Evolutionary conservation across 2,329 filamentous ascomycete species (phyloP), one percentile per base, ranked within the genome.

Genomic region (Aspergillus pseudotamarii): DNA sequence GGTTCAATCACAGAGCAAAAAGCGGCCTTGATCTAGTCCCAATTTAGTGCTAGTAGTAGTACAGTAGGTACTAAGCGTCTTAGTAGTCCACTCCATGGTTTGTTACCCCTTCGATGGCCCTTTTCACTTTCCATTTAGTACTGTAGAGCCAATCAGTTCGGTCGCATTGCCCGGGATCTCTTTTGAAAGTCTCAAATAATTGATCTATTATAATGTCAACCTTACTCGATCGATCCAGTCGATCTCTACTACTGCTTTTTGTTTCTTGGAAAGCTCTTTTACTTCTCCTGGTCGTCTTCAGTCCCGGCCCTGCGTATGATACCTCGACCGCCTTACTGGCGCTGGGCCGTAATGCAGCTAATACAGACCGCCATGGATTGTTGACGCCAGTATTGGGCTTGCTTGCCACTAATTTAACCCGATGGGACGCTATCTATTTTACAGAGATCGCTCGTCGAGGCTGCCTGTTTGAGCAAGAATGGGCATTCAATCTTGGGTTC

Each of bases 381-480:
- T n/a, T 62, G 3, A 38, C 28, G 36, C 21, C 19, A 21, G 9
- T 50, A 8, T 32, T 56, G 50, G 21, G 50, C 32, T 32, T 21
- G 6, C 30, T 62, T 19, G 48, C 60, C 11, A 54, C 23, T 28
- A 62, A 59, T 16, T 30, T 62, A 38, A 59, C 60, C 9, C 38
- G 60, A 32, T 62, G 60, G 60, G 62, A 64, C 30, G 48, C 60
- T 26, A 59, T 62, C 30, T 62, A 64, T 21, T 64, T 58, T 11
- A 64, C 48, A 26, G 46, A 61, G n/a, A 30, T 38, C 4, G 59
- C 62, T 28, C 57, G 56, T 14, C 58, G 59, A 6, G 62, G 59
- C 38, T 54, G 61, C 28, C 9, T 54, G 14, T 64, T 61, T 23
- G 62, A 64, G 59, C 62, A 64, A 48, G 62, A 64, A 61, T 64